These are phyloP conservation scores for Tetracladium setigerum DNA, from an alignment of 495 filamentous ascomycete genomes.

Conservation along the genomic window DNA sequence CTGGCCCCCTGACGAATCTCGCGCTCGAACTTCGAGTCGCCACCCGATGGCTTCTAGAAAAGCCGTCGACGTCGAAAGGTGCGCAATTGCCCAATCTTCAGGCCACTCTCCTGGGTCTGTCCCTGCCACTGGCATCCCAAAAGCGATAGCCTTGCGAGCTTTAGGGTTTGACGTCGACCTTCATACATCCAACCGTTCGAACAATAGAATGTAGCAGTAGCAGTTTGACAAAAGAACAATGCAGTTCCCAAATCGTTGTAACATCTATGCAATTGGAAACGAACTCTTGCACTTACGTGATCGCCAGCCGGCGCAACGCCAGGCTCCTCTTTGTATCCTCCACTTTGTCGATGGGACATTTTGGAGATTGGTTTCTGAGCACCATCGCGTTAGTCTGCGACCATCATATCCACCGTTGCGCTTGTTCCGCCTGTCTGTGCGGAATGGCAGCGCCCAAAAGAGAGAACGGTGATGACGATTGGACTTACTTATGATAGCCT, in stretches of 20 bases:
- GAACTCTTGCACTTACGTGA: conserved; percentile 20
- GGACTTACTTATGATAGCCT: background rate
- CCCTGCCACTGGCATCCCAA: too few relatives aligned
- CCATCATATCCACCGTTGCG: too few relatives aligned
- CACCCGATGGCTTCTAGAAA: too few relatives aligned
- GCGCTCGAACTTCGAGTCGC: too few relatives aligned
- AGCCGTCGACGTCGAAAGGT: too few relatives aligned
- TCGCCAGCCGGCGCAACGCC: conserved; percentile 15
- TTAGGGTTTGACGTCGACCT: too few relatives aligned
- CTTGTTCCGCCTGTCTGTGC: conserved; percentile 6
- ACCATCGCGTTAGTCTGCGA: too few relatives aligned
- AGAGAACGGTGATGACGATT: background rate
- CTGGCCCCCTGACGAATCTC: background rate
- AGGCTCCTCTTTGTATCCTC: conserved; percentile 24
- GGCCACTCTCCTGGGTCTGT: too few relatives aligned
- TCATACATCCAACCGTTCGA: background rate
- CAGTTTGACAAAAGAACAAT: background rate
- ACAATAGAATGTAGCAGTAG: background rate
- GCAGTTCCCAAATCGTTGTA: background rate
- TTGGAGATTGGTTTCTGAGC: conserved; percentile 5
- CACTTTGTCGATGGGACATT: conserved; percentile 22
- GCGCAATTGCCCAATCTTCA: too few relatives aligned
- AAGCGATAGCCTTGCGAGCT: too few relatives aligned
- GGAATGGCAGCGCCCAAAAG: background rate
- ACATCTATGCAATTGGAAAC: too few relatives aligned